These are phyloP conservation scores for Arabidopsis suecica DNA, from an alignment of 345 rosid genomes.

Conservation along the genomic window DNA sequence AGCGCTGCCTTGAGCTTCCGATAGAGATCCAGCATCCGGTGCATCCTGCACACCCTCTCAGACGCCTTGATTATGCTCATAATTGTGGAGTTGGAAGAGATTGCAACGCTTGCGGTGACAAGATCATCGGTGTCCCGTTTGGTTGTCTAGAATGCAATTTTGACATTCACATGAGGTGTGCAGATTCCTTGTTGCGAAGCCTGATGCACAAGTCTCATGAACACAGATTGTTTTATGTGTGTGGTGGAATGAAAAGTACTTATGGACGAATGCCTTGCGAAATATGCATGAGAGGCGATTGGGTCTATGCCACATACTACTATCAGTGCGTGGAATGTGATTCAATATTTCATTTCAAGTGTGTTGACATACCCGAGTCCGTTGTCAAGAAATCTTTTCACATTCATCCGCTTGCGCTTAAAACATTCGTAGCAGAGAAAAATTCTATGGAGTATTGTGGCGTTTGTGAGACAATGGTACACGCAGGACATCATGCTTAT, in stretches of 20 bases:
- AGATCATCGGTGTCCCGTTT: too few species aligned
- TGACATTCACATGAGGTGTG: too few species aligned
- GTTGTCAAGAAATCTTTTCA: not conserved
- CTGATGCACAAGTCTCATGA: too few species aligned
- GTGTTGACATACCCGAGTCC: slow-evolving; percentile 10
- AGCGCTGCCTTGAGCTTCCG: slow-evolving; percentile 23
- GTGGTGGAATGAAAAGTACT: too few species aligned
- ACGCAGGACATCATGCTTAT: slow-evolving; percentile 19
- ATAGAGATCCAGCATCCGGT: slow-evolving; percentile 20
- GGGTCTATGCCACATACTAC: not conserved
- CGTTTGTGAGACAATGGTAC: slow-evolving; percentile 18
- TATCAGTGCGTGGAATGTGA: slow-evolving; percentile 32
- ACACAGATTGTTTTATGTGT: too few species aligned
- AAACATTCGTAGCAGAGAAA: not conserved
- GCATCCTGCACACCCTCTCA: slow-evolving; percentile 28
- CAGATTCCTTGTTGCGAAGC: too few species aligned
- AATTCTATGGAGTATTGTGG: slow-evolving; percentile 37
- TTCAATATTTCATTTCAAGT: slow-evolving; percentile 20
- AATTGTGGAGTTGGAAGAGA: not conserved
- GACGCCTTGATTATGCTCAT: not conserved
- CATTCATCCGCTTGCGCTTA: slow-evolving; percentile 16
- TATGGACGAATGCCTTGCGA: not conserved
- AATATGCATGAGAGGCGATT: not conserved
- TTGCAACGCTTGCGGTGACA: too few species aligned
- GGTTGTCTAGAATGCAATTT: too few species aligned